Evolutionary conservation across 108 stramenopile species (phyloP).

Genomic region (Asterionellopsis glacialis): DNA sequence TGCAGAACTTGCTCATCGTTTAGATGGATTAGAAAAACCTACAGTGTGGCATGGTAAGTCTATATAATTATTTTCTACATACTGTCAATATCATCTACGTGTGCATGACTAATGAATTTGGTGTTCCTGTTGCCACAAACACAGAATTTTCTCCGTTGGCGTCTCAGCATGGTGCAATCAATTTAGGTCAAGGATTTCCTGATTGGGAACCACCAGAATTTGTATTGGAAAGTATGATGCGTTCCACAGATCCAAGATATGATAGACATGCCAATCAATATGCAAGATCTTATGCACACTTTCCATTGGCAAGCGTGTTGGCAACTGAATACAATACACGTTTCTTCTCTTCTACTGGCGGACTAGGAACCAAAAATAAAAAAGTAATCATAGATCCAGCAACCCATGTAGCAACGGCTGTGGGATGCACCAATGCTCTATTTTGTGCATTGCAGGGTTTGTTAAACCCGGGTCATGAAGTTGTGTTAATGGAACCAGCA

Average conservation of each 20-base stretch:
- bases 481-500: slow-evolving; percentile 78
- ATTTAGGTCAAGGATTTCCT: slow-evolving; percentile 83
- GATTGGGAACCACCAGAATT: slow-evolving; percentile 84
- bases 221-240: slow-evolving; percentile 48
- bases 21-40: slow-evolving; percentile 47
- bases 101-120: too few species aligned
- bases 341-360: neutral
- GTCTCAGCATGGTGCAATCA: slow-evolving; percentile 27
- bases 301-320: slow-evolving; percentile 60
- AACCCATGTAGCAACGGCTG: slow-evolving; percentile 70
- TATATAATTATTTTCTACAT: too few species aligned
- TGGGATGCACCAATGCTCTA: slow-evolving; percentile 79
- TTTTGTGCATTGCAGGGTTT: slow-evolving; percentile 70
- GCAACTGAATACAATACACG: slow-evolving; percentile 58
- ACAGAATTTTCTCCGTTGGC: slow-evolving; percentile 45
- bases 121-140: too few species aligned
- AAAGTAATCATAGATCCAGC: slow-evolving; percentile 49
- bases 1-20: slow-evolving; percentile 19
- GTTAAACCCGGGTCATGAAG: slow-evolving; percentile 76
- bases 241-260: slow-evolving; percentile 37
- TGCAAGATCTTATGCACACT: slow-evolving; percentile 68
- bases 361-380: too few species aligned
- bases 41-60: slow-evolving; percentile 45
- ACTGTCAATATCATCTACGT: too few species aligned
- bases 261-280: slow-evolving; percentile 64